Percentiles rank a stretch among this genome's conserved stretches.
These are phyloP conservation scores for Tricholoma sp. DNA, from an alignment of 768 basidiomycete species.

Conservation along the genomic window DNA sequence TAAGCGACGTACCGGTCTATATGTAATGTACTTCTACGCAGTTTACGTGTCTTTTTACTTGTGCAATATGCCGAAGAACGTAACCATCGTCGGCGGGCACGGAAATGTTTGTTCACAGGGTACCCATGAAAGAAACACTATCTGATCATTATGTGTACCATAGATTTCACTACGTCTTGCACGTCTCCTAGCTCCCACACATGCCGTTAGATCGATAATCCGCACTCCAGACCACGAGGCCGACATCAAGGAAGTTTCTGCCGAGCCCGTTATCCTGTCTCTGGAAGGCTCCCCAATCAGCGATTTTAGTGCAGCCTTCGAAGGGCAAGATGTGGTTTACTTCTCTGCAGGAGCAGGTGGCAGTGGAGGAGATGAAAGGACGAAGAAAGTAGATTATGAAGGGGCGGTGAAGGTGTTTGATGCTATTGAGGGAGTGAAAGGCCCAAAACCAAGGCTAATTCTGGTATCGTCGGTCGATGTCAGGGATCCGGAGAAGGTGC, in stretches of 20 bases:
- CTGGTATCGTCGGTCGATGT: conserved; percentile 57
- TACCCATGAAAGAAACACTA: not conserved
- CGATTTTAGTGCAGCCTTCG: conserved; percentile 44
- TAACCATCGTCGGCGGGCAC: conserved; percentile 49
- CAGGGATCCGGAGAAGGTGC: conserved; percentile 43
- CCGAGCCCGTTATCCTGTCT: conserved; percentile 48
- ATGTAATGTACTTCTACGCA: no score
- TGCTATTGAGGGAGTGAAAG: conserved; percentile 50
- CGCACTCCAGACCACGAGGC: conserved; percentile 39
- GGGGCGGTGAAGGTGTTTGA: conserved; percentile 69
- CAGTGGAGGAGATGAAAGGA: conserved; percentile 52
- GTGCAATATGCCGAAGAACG: conserved; percentile 31
- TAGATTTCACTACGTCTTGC: conserved; percentile 48
- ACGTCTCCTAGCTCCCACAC: conserved; percentile 36
- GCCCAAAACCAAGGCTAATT: conserved; percentile 47
- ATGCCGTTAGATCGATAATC: conserved; percentile 52
- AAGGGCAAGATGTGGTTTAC: conserved; percentile 38
- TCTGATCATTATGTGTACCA: not conserved
- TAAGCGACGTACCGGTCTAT: no score
- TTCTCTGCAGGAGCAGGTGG: conserved; percentile 50
- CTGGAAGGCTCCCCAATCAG: conserved; percentile 45
- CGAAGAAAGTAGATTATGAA: conserved; percentile 58
- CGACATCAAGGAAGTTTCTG: conserved; percentile 39
- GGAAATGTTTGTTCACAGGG: conserved; percentile 36
- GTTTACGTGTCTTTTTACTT: not conserved